Evolutionary conservation across 2,329 filamentous ascomycete genomes (phyloP).

Genomic region (Eutypella sp.): DNA sequence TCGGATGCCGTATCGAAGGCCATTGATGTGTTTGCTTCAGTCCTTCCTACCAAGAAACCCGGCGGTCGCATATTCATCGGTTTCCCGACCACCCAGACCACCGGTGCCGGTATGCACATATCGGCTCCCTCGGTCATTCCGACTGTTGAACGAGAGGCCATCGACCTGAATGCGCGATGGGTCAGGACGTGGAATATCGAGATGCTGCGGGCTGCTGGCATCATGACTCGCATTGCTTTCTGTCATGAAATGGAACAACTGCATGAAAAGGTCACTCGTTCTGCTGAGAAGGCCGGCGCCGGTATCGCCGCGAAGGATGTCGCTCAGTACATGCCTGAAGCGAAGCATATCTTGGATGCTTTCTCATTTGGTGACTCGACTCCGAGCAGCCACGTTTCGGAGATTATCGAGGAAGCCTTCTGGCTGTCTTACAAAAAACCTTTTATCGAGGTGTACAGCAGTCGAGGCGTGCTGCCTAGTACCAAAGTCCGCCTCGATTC

Average conservation of each 20-base stretch:
- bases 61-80: slow-evolving; percentile 92
- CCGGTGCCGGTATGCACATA: slow-evolving; percentile 86
- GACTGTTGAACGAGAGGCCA: slow-evolving; percentile 93
- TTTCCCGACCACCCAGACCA: slow-evolving; percentile 96
- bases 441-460: slow-evolving; percentile 83
- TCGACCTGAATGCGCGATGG: slow-evolving; percentile 92
- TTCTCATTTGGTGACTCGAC: slow-evolving; percentile 90
- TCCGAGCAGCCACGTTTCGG: slow-evolving; percentile 75
- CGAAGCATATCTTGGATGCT: slow-evolving; percentile 77
- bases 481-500: slow-evolving; percentile 73
- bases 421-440: slow-evolving; percentile 86
- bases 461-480: slow-evolving; percentile 79
- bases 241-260: slow-evolving; percentile 79
- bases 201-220: slow-evolving; percentile 83
- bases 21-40: slow-evolving; percentile 81
- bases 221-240: slow-evolving; percentile 85
- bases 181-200: slow-evolving; percentile 95
- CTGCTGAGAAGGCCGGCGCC: slow-evolving; percentile 36
- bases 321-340: slow-evolving; percentile 66
- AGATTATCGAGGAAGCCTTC: slow-evolving; percentile 89
- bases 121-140: slow-evolving; percentile 95
- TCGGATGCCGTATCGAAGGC: slow-evolving; percentile 48
- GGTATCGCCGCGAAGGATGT: slow-evolving; percentile 61
- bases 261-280: slow-evolving; percentile 52
- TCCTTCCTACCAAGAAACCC: slow-evolving; percentile 77